Conservation (phyloP, 2,329 filamentous ascomycete genomes). For the Cryphonectria japonica region DNA sequence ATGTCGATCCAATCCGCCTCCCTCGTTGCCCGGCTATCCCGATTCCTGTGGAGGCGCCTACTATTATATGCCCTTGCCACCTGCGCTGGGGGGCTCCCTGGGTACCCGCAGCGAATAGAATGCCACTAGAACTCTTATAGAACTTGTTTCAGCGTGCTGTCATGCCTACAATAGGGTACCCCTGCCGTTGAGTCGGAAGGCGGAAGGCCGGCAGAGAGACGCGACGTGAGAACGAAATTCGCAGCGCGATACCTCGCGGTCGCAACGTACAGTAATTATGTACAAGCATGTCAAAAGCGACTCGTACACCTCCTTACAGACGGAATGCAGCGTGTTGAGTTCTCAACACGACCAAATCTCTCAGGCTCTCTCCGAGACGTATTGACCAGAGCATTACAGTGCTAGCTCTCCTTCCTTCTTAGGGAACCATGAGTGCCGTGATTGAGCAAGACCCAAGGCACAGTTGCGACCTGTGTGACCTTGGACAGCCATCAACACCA, state of each 20-base stretch:
- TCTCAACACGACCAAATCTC: not conserved
- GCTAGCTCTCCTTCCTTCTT: not conserved
- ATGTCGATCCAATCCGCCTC: not conserved
- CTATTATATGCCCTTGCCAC: not conserved
- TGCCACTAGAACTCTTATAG: slow-evolving; percentile 3
- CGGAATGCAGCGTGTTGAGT: not conserved
- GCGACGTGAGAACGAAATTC: not conserved
- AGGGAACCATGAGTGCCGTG: slow-evolving; percentile 16
- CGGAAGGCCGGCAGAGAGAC: not conserved
- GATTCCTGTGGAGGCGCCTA: slow-evolving; percentile 8
- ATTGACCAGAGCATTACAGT: not conserved
- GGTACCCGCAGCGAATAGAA: slow-evolving; percentile 6
- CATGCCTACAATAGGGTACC: not conserved
- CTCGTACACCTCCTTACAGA: not conserved
- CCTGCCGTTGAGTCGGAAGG: not conserved
- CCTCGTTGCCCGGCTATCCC: not conserved
- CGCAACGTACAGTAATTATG: not conserved
- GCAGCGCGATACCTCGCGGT: not conserved
- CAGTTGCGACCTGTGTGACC: slow-evolving; percentile 10
- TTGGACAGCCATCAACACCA: slow-evolving; percentile 7
- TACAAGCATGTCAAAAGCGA: not conserved
- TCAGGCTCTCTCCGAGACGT: not conserved
- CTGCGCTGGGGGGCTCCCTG: not conserved
- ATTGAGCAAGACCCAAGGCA: slow-evolving; percentile 22
- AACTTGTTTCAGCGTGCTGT: not conserved